Percentiles rank a stretch among this genome's conserved stretches.
Evolutionary conservation across 2,329 filamentous ascomycete species (phyloP).

Genomic region (Aspergillus proliferans): DNA sequence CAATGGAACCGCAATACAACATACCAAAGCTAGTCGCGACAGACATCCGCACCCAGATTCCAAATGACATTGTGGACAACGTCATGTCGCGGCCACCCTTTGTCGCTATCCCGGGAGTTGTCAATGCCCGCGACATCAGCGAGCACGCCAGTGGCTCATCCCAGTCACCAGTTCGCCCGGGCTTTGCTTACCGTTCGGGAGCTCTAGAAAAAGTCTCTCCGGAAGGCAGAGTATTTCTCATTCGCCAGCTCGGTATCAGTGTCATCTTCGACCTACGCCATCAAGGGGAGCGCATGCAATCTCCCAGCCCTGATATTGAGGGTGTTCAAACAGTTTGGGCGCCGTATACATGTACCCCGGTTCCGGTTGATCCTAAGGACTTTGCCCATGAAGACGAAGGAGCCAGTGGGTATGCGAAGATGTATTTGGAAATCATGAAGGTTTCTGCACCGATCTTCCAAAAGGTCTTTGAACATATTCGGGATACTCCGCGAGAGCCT

Average conservation of each 20-base stretch:
- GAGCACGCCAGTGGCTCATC: constrained; percentile 34
- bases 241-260: constrained; percentile 50
- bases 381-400: constrained; percentile 48
- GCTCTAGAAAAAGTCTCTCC: constrained; percentile 56
- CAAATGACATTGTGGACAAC: background rate
- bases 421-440: constrained; percentile 62
- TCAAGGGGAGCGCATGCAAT: constrained; percentile 36
- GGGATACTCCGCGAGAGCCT: constrained; percentile 42
- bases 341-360: constrained; percentile 46
- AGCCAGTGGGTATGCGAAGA: constrained; percentile 59
- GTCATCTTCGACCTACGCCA: constrained; percentile 66
- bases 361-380: constrained; percentile 13
- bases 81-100: background rate
- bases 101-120: constrained; percentile 15
- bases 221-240: constrained; percentile 49
- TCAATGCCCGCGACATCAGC: constrained; percentile 24
- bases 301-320: constrained; percentile 46
- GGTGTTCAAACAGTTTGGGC: constrained; percentile 50
- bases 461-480: constrained; percentile 57
- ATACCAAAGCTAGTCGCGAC: background rate
- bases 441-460: constrained; percentile 54
- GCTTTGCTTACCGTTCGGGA: constrained; percentile 61
- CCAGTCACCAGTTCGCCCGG: constrained; percentile 18
- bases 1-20: background rate
- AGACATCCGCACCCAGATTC: constrained; percentile 6